A percentile compares a stretch with the other conserved stretches of the same genome.
Conservation (phyloP, 495 filamentous ascomycete species). For the Xylaria intraflava region DNA sequence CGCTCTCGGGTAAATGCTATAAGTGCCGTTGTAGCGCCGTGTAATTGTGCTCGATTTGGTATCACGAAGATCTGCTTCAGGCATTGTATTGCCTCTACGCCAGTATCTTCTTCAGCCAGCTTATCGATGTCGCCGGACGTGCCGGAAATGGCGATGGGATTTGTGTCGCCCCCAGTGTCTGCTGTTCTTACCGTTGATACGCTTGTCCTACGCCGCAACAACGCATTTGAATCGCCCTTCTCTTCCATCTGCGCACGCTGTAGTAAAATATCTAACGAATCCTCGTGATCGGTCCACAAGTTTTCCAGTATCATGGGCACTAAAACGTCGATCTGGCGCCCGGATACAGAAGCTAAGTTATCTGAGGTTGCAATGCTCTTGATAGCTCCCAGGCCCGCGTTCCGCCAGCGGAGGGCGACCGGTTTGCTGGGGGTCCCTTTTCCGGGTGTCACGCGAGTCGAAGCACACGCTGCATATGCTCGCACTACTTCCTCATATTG, state of each 20-base stretch:
- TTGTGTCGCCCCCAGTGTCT: conserved; percentile 56
- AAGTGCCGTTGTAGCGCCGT: conserved; percentile 60
- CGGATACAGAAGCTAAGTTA: conserved; percentile 63
- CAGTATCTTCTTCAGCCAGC: conserved; percentile 79
- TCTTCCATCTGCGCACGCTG: conserved; percentile 56
- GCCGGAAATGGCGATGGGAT: conserved; percentile 63
- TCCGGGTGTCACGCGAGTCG: conserved; percentile 41
- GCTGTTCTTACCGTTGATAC: conserved; percentile 67
- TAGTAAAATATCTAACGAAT: conserved; percentile 57
- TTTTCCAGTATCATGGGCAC: conserved; percentile 81
- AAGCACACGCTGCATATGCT: conserved; percentile 72
- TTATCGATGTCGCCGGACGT: conserved; percentile 78
- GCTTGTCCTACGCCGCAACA: conserved; percentile 62
- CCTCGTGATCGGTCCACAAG: conserved; percentile 67
- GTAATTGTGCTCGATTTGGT: conserved; percentile 70
- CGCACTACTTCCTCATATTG: conserved; percentile 74
- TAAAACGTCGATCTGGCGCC: conserved; percentile 64
- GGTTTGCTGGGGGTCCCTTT: conserved; percentile 57
- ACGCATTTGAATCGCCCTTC: conserved; percentile 54
- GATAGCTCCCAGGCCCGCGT: conserved; percentile 71
- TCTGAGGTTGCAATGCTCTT: conserved; percentile 72
- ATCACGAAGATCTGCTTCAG: conserved; percentile 72
- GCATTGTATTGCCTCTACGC: conserved; percentile 72
- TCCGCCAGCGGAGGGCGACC: conserved; percentile 76
- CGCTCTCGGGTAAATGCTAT: conserved; percentile 63